Conservation (phyloP, 2,329 filamentous ascomycete genomes). For the Didymella pinodella region DNA sequence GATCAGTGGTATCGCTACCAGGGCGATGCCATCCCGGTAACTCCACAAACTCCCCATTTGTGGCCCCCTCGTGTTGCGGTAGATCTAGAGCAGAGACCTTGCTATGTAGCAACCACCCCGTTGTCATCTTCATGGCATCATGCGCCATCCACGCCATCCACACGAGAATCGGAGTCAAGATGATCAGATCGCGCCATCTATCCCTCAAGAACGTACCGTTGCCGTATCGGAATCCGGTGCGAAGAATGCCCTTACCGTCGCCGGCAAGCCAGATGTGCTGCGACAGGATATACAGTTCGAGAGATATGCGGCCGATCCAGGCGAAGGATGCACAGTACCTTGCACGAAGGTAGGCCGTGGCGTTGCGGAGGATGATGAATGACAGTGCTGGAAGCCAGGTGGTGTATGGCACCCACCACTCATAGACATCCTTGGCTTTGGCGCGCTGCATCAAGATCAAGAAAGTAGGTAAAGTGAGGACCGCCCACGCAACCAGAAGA, state of each 20-base stretch:
- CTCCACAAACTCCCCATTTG: neutral
- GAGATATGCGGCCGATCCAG: slow-evolving; percentile 64
- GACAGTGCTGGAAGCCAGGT: slow-evolving; percentile 63
- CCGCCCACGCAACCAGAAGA: slow-evolving; percentile 29
- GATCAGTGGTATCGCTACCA: neutral
- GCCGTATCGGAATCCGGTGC: slow-evolving; percentile 44
- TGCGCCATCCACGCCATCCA: slow-evolving; percentile 53
- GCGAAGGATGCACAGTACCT: slow-evolving; percentile 59
- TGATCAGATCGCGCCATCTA: slow-evolving; percentile 48
- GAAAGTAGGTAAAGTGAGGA: slow-evolving; percentile 43
- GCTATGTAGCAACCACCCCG: slow-evolving; percentile 46
- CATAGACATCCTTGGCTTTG: slow-evolving; percentile 56
- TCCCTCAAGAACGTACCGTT: slow-evolving; percentile 37
- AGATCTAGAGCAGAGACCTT: neutral
- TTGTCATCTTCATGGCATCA: slow-evolving; percentile 50
- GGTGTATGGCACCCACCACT: slow-evolving; percentile 61
- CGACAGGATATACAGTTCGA: slow-evolving; percentile 68
- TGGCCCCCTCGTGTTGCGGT: neutral
- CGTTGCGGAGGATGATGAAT: slow-evolving; percentile 63
- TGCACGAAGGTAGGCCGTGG: slow-evolving; percentile 52
- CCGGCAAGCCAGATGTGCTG: slow-evolving; percentile 69
- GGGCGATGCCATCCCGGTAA: slow-evolving; percentile 15
- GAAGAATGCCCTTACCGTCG: slow-evolving; percentile 63
- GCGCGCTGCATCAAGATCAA: slow-evolving; percentile 46
- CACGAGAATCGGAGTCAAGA: slow-evolving; percentile 55